phyloP scores from a whole-genome alignment of 2,329 filamentous ascomycete species.

The Trichoderma guizhouense region DNA sequence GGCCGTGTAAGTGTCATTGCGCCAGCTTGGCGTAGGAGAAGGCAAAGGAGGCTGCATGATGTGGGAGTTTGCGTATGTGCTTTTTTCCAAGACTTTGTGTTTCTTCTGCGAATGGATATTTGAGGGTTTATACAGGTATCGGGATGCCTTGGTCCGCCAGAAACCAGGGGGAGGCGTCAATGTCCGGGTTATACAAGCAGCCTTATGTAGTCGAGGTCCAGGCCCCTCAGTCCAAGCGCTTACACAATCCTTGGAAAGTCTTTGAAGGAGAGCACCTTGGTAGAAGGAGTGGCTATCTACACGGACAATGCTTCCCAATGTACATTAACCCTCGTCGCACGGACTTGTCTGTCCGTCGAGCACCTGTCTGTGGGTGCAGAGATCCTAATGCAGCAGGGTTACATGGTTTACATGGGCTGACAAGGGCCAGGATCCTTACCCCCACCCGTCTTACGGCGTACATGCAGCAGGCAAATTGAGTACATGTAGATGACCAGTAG shows the following conservation, averaged over 20 bases:
- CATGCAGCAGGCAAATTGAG: neutral
- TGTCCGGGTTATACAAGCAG: neutral
- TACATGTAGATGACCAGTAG: neutral
- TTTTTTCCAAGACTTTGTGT: neutral
- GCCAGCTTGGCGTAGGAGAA: slow-evolving; percentile 12
- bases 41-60: slow-evolving; percentile 11
- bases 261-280: neutral
- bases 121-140: neutral
- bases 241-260: neutral
- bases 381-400: neutral
- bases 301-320: neutral
- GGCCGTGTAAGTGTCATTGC: neutral
- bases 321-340: neutral
- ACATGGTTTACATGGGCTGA: neutral
- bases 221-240: neutral
- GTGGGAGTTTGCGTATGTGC: neutral
- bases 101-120: neutral
- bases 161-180: neutral
- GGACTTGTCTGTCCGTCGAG: neutral
- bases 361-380: neutral
- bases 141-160: neutral
- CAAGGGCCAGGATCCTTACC: neutral
- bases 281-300: neutral
- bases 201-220: neutral
- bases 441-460: neutral